These are phyloP conservation scores for Phyllosticta capitalensis DNA, from an alignment of 2,329 filamentous ascomycete species.

Conservation along the genomic window DNA sequence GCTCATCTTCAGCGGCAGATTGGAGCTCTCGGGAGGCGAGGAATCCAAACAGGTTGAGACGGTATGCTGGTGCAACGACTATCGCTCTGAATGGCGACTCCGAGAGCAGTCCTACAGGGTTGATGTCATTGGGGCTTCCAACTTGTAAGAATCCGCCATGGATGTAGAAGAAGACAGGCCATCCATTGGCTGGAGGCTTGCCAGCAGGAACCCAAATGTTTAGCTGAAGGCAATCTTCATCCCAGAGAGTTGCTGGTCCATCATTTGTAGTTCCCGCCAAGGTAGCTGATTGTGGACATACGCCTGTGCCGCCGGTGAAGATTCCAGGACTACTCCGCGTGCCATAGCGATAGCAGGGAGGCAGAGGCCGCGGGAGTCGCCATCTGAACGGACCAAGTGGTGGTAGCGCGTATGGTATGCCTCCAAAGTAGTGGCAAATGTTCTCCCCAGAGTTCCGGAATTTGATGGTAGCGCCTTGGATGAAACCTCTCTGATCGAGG, in stretches of 20 bases:
- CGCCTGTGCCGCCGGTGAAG: constrained; percentile 31
- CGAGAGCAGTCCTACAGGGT: constrained; percentile 37
- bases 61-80: constrained; percentile 47
- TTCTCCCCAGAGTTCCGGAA: constrained; percentile 20
- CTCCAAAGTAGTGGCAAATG: constrained; percentile 45
- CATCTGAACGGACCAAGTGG: constrained; percentile 40
- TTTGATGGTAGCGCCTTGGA: constrained; percentile 41
- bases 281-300: constrained; percentile 42
- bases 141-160: constrained; percentile 51
- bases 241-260: constrained; percentile 19
- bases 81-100: constrained; percentile 42
- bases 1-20: constrained; percentile 27
- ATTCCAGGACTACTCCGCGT: constrained; percentile 37
- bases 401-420: constrained; percentile 46
- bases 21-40: constrained; percentile 41
- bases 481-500: constrained; percentile 36
- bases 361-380: constrained; percentile 38
- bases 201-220: constrained; percentile 48
- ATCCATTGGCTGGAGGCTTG: constrained; percentile 35
- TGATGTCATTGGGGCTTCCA: constrained; percentile 41
- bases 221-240: constrained; percentile 47
- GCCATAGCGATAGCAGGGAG: constrained; percentile 42
- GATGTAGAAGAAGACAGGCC: constrained; percentile 51
- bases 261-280: not conserved
- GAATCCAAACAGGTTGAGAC: constrained; percentile 48